Evolutionary conservation across 352 stramenopile genomes (phyloP), one percentile per base, ranked within the genome.

Genomic region (Phytopythium ostracodes): DNA sequence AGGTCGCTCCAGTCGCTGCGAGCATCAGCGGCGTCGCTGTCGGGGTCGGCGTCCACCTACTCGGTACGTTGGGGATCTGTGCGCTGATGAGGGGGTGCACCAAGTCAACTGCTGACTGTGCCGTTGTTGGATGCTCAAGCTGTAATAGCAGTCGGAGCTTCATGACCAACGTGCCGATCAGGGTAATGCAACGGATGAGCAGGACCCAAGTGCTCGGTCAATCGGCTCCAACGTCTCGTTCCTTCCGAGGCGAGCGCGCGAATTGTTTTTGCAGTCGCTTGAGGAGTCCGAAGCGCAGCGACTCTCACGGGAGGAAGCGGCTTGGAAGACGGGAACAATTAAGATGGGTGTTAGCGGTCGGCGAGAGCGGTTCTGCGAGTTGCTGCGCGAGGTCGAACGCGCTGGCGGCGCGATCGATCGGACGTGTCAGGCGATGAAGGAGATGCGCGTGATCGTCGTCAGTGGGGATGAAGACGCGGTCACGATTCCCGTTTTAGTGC

Each of bases 1-100:
- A 82, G 78, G 60, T 85, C 79, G 3, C 29, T 72, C n/a, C 69
- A 77, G 54, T 80, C 72, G n/a, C 68, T 88, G 0, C 61, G 61
- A 59, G 54, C 58, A 3, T 79, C 75, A 18, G 62, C 59, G 1
- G 73, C 66, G 9, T 72, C 61, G 36, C 47, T 54, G 46, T 38
- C 2, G 20, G 5, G 4, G 43, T 66, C 52, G 17, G n/a, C 27
- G 29, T 36, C 65, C n/a, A 38, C 15, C 12, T 22, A 50, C 60
- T 49, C 43, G 12, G 35, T 59, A 52, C 38, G 38, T 14, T 44
- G 17, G 29, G n/a, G n/a, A n/a, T 47, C 22, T 31, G 29, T 47
- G 50, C 36, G 51, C 12, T 44, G 38, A 44, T 44, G 38, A 44
- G 12, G 38, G 38, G 38, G n/a, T n/a, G n/a, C n/a, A n/a, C n/a